A percentile compares a stretch with the other conserved stretches of the same genome.
phyloP scores from a whole-genome alignment of 2,329 filamentous ascomycete genomes.

The Trichoderma guizhouense region DNA sequence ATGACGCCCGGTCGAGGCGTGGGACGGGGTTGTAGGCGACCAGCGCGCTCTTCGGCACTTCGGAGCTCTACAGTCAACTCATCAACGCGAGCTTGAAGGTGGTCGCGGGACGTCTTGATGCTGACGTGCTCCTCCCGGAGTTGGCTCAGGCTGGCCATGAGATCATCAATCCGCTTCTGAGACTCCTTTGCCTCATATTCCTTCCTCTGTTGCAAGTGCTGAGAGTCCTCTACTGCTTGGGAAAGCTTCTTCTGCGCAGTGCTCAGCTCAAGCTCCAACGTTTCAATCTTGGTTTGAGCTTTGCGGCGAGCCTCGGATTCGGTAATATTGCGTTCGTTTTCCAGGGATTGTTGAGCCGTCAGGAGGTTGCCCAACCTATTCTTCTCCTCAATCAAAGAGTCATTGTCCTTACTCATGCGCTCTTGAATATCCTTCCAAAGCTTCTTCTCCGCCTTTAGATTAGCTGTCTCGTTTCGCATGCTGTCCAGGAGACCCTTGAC shows the following conservation, averaged over 20 bases:
- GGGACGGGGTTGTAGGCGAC: conserved; percentile 76
- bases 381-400: conserved; percentile 78
- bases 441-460: conserved; percentile 91
- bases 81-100: conserved; percentile 83
- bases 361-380: conserved; percentile 78
- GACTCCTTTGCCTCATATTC: conserved; percentile 87
- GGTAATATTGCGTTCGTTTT: conserved; percentile 85
- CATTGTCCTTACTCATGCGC: conserved; percentile 83
- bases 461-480: conserved; percentile 84
- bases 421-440: conserved; percentile 93
- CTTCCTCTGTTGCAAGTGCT: conserved; percentile 77
- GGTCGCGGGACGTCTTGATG: conserved; percentile 82
- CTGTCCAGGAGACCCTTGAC: conserved; percentile 78
- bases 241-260: conserved; percentile 78
- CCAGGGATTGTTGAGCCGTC: conserved; percentile 78
- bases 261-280: conserved; percentile 73
- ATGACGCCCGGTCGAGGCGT: conserved; percentile 55
- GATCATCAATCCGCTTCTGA: conserved; percentile 89
- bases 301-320: conserved; percentile 80
- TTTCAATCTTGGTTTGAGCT: conserved; percentile 73
- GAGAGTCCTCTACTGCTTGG: conserved; percentile 78
- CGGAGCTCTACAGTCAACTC: conserved; percentile 85
- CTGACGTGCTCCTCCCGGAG: conserved; percentile 83
- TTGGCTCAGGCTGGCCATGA: conserved; percentile 74
- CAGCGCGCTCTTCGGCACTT: conserved; percentile 82